These are phyloP conservation scores for Schizothecium vesticola DNA, from an alignment of 495 filamentous ascomycete species.

Conservation along the genomic window DNA sequence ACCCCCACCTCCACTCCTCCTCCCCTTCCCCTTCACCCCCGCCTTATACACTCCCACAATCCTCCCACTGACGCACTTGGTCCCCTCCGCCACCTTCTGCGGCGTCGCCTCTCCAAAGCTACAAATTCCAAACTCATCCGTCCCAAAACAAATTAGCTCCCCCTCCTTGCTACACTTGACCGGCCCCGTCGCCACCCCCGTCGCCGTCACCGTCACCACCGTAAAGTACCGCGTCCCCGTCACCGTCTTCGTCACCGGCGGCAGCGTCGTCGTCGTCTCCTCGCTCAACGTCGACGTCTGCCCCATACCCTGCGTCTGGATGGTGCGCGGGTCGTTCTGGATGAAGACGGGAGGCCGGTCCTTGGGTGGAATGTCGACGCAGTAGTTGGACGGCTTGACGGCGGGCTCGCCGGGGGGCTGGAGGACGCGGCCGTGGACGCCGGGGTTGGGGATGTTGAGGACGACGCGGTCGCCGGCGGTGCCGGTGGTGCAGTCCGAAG, in stretches of 20 bases:
- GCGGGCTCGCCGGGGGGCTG: slow-evolving; percentile 3
- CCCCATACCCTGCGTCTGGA: neutral
- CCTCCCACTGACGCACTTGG: slow-evolving; percentile 2
- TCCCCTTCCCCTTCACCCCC: neutral
- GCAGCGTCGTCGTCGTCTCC: neutral
- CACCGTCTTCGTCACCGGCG: too few relatives aligned
- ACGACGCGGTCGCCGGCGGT: slow-evolving; percentile 15
- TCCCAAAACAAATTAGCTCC: neutral
- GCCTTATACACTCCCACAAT: neutral
- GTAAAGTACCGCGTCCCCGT: too few relatives aligned
- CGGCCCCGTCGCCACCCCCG: neutral
- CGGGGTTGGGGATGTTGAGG: slow-evolving; percentile 24
- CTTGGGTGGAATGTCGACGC: neutral
- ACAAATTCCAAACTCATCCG: neutral
- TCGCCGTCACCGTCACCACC: neutral
- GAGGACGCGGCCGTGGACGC: slow-evolving; percentile 17
- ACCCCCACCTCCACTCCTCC: neutral
- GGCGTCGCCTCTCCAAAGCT: neutral
- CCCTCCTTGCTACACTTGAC: neutral
- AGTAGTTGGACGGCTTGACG: neutral
- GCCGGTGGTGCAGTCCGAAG: slow-evolving; percentile 15
- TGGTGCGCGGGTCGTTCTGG: neutral
- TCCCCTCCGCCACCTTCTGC: neutral
- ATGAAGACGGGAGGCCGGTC: neutral
- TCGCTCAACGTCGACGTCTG: neutral